These are phyloP conservation scores for Zygotorulaspora florentina DNA, from an alignment of 805 yeast species.

Conservation along the genomic window DNA sequence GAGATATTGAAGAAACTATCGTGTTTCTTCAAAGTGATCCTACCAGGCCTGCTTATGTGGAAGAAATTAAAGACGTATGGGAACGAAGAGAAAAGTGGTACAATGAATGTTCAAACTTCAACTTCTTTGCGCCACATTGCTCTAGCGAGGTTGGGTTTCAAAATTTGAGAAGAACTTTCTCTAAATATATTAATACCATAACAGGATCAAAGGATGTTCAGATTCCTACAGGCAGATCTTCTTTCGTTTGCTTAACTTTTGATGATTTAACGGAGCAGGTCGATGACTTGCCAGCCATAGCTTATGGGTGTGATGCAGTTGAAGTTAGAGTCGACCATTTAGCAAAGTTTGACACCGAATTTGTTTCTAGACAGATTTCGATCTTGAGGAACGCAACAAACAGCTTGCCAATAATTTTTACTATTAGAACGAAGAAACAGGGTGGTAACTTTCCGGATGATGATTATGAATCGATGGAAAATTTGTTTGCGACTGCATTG, in stretches of 20 bases:
- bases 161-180: conserved; percentile 55
- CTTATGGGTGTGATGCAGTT: conserved; percentile 73
- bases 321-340: conserved; percentile 79
- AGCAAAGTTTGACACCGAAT: conserved; percentile 44
- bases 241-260: conserved; percentile 68
- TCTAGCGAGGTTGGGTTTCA: conserved; percentile 48
- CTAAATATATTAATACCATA: conserved; percentile 52
- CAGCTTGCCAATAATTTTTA: conserved; percentile 73
- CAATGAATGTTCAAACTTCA: conserved; percentile 70
- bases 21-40: conserved; percentile 70
- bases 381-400: conserved; percentile 56
- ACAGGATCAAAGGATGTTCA: conserved; percentile 47
- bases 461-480: conserved; percentile 43
- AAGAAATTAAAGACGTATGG: conserved; percentile 83
- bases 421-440: conserved; percentile 71
- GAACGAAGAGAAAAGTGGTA: conserved; percentile 74
- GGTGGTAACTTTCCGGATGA: conserved; percentile 78
- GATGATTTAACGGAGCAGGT: conserved; percentile 49
- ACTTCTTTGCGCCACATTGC: conserved; percentile 75
- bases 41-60: conserved; percentile 81
- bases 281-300: conserved; percentile 47
- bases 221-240: conserved; percentile 45
- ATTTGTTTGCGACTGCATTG: conserved; percentile 57
- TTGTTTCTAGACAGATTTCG: conserved; percentile 72
- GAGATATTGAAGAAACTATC: conserved; percentile 78